phyloP scores from a whole-genome alignment of 1,139 yeast genomes.

The Suhomyces kunorum region DNA sequence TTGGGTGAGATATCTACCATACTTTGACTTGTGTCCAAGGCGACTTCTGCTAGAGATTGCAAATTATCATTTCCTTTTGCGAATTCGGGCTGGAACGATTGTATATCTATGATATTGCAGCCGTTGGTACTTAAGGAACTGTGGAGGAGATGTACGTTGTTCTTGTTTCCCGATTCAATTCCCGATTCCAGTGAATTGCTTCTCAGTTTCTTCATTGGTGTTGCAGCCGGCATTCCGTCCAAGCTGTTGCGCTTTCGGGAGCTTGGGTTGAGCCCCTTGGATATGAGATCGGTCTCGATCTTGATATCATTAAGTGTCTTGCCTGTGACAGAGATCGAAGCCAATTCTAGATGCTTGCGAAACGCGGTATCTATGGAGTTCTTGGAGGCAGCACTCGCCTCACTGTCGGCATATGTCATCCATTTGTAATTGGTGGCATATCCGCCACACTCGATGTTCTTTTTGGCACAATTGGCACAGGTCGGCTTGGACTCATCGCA shows the following conservation, averaged over 20 bases:
- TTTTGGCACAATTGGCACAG: constrained; percentile 47
- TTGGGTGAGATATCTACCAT: neutral
- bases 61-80: constrained; percentile 15
- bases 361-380: constrained; percentile 19
- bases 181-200: constrained; percentile 7
- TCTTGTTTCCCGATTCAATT: neutral
- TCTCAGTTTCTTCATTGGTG: constrained; percentile 1
- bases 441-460: constrained; percentile 57
- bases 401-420: constrained; percentile 48
- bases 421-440: constrained; percentile 65
- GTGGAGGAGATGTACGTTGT: neutral
- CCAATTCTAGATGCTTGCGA: constrained; percentile 51
- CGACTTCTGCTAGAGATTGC: constrained; percentile 26
- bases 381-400: neutral
- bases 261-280: constrained; percentile 51
- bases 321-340: constrained; percentile 56
- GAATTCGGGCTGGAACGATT: constrained; percentile 16
- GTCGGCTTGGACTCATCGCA: constrained; percentile 60
- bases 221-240: constrained; percentile 7
- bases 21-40: constrained; percentile 19
- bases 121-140: constrained; percentile 18
- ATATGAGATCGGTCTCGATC: constrained; percentile 48
- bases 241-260: constrained; percentile 17
- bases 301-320: constrained; percentile 51
- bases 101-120: constrained; percentile 9